Evolutionary conservation across 192 early-diverging fungal species (phyloP).

Genomic region (Helicostylum pulchrum): DNA sequence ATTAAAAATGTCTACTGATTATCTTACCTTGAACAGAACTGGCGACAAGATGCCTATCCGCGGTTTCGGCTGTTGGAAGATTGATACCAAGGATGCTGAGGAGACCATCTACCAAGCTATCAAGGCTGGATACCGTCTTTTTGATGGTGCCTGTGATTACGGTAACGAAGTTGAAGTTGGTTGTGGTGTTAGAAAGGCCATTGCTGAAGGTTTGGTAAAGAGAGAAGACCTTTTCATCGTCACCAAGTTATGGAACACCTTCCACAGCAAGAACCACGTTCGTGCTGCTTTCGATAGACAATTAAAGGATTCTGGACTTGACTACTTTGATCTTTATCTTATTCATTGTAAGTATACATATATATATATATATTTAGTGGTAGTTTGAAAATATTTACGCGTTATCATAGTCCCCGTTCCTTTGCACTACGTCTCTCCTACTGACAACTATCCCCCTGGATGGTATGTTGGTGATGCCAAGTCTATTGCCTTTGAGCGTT

Average conservation of each 20-base stretch:
- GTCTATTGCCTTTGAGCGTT: slow-evolving; percentile 37
- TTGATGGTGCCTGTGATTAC: slow-evolving; percentile 60
- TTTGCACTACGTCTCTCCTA: slow-evolving; percentile 49
- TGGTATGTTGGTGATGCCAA: slow-evolving; percentile 34
- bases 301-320: slow-evolving; percentile 49
- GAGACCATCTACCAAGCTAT: slow-evolving; percentile 43
- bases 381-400: background rate
- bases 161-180: slow-evolving; percentile 67
- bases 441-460: slow-evolving; percentile 43
- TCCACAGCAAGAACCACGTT: slow-evolving; percentile 51
- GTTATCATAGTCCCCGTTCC: slow-evolving; percentile 38
- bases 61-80: slow-evolving; percentile 55
- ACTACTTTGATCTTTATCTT: slow-evolving; percentile 67
- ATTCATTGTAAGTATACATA: slow-evolving; percentile 53
- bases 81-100: slow-evolving; percentile 39
- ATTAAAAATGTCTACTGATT: slow-evolving; percentile 5
- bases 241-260: slow-evolving; percentile 66
- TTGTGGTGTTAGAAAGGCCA: slow-evolving; percentile 47
- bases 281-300: slow-evolving; percentile 50
- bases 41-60: slow-evolving; percentile 52
- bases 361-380: no score
- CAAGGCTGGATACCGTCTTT: slow-evolving; percentile 35
- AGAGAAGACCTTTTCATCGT: slow-evolving; percentile 49
- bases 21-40: slow-evolving; percentile 36
- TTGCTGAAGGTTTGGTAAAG: slow-evolving; percentile 49